Base-by-base conservation (phyloP, 192 early-diverging fungal genomes). In the Linnemannia hyalina region DNA sequence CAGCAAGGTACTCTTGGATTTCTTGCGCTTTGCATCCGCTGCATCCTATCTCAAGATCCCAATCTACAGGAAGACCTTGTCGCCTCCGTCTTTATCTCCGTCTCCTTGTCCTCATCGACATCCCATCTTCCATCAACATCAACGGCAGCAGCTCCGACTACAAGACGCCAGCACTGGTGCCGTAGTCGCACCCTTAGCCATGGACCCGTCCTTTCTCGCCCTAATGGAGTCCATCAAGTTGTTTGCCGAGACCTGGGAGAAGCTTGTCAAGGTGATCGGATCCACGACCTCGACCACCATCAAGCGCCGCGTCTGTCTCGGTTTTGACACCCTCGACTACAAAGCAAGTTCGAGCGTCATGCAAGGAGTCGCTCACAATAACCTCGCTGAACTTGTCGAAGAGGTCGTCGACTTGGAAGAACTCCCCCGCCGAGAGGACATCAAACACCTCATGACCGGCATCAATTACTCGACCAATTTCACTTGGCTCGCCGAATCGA, bases 401-500 rank as follows among this genome's bases (percentile, higher is more conserved):
- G 42, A 74, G 5, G 20, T 80, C 44, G 60, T 74, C 57, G 29
- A 74, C 32, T 6, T 55, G 6, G 79, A 47, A 7, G 18, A 74
- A 13, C 57, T 80, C 16, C 79, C 72, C 47, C 22, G 42, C 42
- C 40, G 55, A 15, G 69, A 57, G 8, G 73, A 80, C 44, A 57
- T 80, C 70, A 72, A 73, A 20, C 26, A 55, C 26, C 35, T 73
- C n/a, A 72, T 80, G 70, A 11, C 36, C 20, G 78, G 78, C 26
- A 32, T 81, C 47, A 81, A 81, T 36, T 75, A 75, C 47, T 81
- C 80, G 52, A 42, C 29, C 13, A 54, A 81, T 16, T 76, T 82
- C 40, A 76, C 74, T 9, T 82, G 80, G 80, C 42, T 55, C 8
- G 75, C 49, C 38, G 74, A 82, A 32, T 57, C 68, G 18, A 70